phyloP scores from a whole-genome alignment of 306 rosid species.

The Lathyrus tuberosus region DNA sequence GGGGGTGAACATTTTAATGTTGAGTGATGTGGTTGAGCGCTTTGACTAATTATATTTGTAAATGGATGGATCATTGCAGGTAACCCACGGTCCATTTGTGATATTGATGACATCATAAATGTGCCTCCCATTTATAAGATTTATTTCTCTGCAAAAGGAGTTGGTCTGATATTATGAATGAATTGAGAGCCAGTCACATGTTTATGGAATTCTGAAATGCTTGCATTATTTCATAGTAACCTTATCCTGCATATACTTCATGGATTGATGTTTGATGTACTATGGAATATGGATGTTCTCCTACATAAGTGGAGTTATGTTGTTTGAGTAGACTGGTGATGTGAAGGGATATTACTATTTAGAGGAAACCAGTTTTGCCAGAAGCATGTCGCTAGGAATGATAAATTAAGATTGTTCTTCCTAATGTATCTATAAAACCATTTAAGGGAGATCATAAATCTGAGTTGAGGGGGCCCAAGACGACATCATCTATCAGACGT shows the following conservation, averaged over 20 bases:
- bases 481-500: background rate
- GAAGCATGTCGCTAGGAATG: slow-evolving; percentile 29
- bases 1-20: background rate
- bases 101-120: slow-evolving; percentile 30
- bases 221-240: slow-evolving; percentile 50
- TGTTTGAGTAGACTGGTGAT: slow-evolving; percentile 36
- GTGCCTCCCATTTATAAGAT: slow-evolving; percentile 53
- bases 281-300: slow-evolving; percentile 37
- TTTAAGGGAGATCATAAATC: background rate
- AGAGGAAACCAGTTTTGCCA: slow-evolving; percentile 34
- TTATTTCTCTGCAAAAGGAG: slow-evolving; percentile 53
- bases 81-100: slow-evolving; percentile 61
- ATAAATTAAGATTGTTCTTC: background rate
- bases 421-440: slow-evolving; percentile 19
- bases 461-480: background rate
- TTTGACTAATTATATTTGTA: slow-evolving; percentile 13
- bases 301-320: slow-evolving; percentile 47
- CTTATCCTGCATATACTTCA: slow-evolving; percentile 43
- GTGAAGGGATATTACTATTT: slow-evolving; percentile 28
- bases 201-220: slow-evolving; percentile 52
- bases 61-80: slow-evolving; percentile 54
- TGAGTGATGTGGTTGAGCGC: slow-evolving; percentile 4
- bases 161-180: slow-evolving; percentile 56
- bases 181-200: slow-evolving; percentile 46
- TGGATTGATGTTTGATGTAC: slow-evolving; percentile 43